Percentiles rank a stretch among this genome's conserved stretches.
Conservation (phyloP, 208 protist species). For the Acanthamoeba triangularis region DNA sequence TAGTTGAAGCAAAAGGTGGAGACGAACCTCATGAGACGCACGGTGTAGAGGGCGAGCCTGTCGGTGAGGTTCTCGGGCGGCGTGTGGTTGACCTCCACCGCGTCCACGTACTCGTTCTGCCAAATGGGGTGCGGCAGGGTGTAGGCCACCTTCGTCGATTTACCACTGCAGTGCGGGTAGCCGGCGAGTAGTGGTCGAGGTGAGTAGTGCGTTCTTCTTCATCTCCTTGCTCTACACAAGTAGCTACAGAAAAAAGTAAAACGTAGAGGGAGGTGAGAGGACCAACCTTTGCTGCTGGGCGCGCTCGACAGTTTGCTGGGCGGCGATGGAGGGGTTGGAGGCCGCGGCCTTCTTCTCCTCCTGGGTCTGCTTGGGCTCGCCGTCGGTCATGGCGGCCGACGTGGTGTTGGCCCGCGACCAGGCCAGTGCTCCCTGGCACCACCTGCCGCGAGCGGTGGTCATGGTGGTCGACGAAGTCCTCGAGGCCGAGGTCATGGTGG, state of each 20-base stretch:
- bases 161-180: not conserved
- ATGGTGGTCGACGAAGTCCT: not conserved
- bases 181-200: not conserved
- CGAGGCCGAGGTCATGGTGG: too few relatives aligned
- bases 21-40: constrained; percentile 75
- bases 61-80: constrained; percentile 78
- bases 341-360: not conserved
- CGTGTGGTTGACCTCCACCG: constrained; percentile 85
- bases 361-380: not conserved
- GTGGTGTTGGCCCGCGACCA: not conserved
- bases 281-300: not conserved
- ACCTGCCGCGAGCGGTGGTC: not conserved
- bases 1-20: not conserved
- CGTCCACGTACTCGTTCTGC: constrained; percentile 8
- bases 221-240: not conserved
- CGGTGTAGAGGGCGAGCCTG: constrained; percentile 76
- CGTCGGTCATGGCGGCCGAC: not conserved
- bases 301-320: constrained; percentile 10
- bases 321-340: not conserved
- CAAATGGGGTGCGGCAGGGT: constrained; percentile 52
- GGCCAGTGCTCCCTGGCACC: not conserved
- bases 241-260: too few relatives aligned
- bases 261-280: too few relatives aligned
- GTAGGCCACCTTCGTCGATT: not conserved
- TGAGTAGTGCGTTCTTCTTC: not conserved